Evolutionary conservation across 495 filamentous ascomycete species (phyloP).

Genomic region (Hypoxylon rickii): DNA sequence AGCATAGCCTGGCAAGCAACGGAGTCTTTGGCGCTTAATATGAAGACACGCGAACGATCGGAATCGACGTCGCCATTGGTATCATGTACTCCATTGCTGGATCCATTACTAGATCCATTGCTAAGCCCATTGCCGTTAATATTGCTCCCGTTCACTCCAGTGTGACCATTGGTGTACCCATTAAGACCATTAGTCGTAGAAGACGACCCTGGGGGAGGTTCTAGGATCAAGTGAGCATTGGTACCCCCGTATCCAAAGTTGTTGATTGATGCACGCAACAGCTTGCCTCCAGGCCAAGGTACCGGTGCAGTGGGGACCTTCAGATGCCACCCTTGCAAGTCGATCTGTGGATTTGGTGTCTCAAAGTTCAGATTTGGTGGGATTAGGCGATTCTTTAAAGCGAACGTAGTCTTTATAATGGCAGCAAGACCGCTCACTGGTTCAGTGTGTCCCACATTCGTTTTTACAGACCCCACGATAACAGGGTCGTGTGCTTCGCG

Average conservation of each 20-base stretch:
- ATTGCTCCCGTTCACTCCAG: no score
- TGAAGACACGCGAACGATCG: conserved; percentile 31
- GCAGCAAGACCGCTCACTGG: conserved; percentile 49
- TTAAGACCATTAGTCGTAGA: no score
- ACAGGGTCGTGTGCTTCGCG: conserved; percentile 37
- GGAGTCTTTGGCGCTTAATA: conserved; percentile 32
- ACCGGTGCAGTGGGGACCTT: conserved; percentile 26
- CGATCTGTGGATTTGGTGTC: conserved; percentile 47
- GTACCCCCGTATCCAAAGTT: conserved; percentile 32
- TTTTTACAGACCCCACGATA: conserved; percentile 46
- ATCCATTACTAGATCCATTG: no score
- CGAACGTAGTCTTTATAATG: conserved; percentile 55
- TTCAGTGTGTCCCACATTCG: conserved; percentile 52
- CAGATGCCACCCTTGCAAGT: conserved; percentile 41
- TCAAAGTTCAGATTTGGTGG: conserved; percentile 49
- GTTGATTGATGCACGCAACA: conserved; percentile 26
- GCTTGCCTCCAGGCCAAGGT: conserved; percentile 16
- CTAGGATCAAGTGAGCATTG: not conserved
- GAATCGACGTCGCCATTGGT: no score
- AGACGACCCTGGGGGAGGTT: no score
- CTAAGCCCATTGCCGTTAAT: no score
- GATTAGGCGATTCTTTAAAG: conserved; percentile 56
- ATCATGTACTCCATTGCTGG: no score
- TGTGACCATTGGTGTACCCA: no score
- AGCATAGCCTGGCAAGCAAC: no score